Base-by-base conservation (phyloP, 2,329 filamentous ascomycete genomes). In the Boeremia lycopersici region DNA sequence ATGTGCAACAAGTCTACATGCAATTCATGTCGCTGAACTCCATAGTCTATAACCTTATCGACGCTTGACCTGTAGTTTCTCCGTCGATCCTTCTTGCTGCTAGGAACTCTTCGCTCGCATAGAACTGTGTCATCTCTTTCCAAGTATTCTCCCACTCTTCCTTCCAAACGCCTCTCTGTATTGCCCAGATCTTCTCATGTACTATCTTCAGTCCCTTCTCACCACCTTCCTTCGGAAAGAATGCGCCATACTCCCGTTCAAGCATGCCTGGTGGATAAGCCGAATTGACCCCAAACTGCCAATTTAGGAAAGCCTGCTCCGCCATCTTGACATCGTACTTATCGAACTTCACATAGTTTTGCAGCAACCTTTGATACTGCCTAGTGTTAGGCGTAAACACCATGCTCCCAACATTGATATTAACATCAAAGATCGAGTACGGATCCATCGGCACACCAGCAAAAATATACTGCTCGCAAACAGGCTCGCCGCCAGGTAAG, bases 121-220 rank as follows among this genome's bases (percentile, higher is more conserved):
- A 72, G 47, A 70, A 71, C 8, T 9, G 6, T 23, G 64, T 15
- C 69, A 72, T 68, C 19, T 68, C 65, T 31, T 45, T 40, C 69
- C 70, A 72, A 0, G 50, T 53, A 3, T 36, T 38, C 7, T 58
- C 53, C 70, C 70, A 72, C 30, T 71, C 70, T 3, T 55, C 42
- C 38, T 56, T 66, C 60, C 68, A 48, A 63, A 63, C 67, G 3
- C 58, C 59, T 4, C 45, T 46, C 8, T 61, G 56, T 10, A 51
- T 54, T 0, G 43, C 50, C 71, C 71, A 74, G 2, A 74, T 52
- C 60, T 74, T 74, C 59, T 72, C 71, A 56, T 74, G 72, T 29
- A 74, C 65, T 7, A 74, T 64, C 46, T 71, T 73, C 46, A 72
- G 56, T 31, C 57, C 57, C 11, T 59, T 63, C 19, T 63, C 63